Base-by-base conservation (phyloP, 2,329 filamentous ascomycete genomes). In the Knufia fluminis region DNA sequence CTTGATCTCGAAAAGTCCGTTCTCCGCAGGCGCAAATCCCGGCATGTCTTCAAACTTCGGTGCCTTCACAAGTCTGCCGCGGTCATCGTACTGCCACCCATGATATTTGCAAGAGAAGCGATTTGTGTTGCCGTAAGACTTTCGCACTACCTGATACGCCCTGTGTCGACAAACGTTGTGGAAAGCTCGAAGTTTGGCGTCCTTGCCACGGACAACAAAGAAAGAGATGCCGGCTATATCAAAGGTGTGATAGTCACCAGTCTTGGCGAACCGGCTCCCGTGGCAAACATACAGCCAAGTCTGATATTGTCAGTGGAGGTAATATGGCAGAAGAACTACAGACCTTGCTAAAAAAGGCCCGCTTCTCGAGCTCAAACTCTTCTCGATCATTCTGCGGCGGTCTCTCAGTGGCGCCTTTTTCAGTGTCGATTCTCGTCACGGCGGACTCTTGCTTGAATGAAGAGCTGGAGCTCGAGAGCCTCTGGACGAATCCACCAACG, bases 101-200 rank as follows among this genome's bases (percentile, higher is more conserved):
- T 82, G 78, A 57, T 82, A 82, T 51, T 74, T 74, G 67, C 79
- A 82, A 0, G 73, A 68, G 32, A 82, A 70, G 31, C 52, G 46
- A 1, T 50, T 70, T 42, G 71, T 71, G 36, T 69, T 69, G 2
- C 79, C 79, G 8, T 69, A 63, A 2, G 74, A 68, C 38, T 71
- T 69, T 3, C 67, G 70, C 7, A 79, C 75, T 7, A 82, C 71
- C 0, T 77, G 76, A 58, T 76, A 82, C 19, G 79, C 79, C 4
- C 79, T 70, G 60, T 82, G 79, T 1, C 79, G 67, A 63, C 79
- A 82, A 31, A 81, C 69, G 57, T 82, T 82, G 65, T 82, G 79
- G 60, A 82, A 81, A 14, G 71, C 78, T 50, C 77, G 74, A 62
- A 80, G 72, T 4, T 69, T 68, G n/a, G 70, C 70, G 10, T 73